Evolutionary conservation across 768 basidiomycete genomes (phyloP).

Genomic region (Suillus placidus): DNA sequence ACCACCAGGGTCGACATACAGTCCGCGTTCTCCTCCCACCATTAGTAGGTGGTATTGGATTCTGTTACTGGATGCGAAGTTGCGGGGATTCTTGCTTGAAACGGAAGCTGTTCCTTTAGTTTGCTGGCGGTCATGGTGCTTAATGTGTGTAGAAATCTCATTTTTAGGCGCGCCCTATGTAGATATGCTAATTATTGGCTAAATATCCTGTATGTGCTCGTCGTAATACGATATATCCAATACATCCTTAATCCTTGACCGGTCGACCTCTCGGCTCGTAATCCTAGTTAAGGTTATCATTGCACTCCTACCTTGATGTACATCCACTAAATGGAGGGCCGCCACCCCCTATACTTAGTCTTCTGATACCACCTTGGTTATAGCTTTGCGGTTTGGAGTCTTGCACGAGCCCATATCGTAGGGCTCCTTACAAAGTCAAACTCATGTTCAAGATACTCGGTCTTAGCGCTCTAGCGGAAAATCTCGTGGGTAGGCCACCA

Average conservation of each 20-base stretch:
- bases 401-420: background rate
- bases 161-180: background rate
- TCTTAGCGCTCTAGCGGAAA: background rate
- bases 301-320: background rate
- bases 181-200: background rate
- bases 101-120: background rate
- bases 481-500: background rate
- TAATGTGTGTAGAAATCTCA: background rate
- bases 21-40: background rate
- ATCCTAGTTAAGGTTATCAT: background rate
- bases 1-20: background rate
- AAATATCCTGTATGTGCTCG: background rate
- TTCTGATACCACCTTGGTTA: background rate
- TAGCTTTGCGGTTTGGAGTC: background rate
- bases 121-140: background rate
- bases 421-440: background rate
- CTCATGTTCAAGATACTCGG: background rate
- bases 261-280: background rate
- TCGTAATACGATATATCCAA: background rate
- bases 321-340: background rate
- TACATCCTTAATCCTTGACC: no score
- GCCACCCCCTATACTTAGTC: no score
- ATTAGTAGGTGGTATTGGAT: background rate
- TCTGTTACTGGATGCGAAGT: background rate
- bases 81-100: background rate